Base-by-base conservation (phyloP, 257 asterid species). In the Gentiana macrophylla region DNA sequence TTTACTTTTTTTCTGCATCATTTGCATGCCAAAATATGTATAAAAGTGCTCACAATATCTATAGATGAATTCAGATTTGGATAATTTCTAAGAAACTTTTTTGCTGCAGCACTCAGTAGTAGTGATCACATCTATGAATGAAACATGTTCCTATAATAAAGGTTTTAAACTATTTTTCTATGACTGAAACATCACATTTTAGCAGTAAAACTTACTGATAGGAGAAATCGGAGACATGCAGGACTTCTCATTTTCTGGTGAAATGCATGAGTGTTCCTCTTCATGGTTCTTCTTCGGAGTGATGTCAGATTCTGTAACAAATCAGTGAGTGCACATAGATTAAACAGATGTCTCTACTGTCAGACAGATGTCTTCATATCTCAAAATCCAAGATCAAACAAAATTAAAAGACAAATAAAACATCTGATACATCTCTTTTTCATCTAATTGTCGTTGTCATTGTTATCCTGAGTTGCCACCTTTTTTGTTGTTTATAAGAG, bases 251-350 rank as follows among this genome's bases (percentile, higher is more conserved):
- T 61, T 71, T 70, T 66, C 71, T 67, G 79, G 75, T 45, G 60
- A 73, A 12, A 47, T 33, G 53, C 45, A 60, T 35, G 72, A 45
- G 58, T 53, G 80, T 62, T 78, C 69, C 52, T 62, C 72, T 73
- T 62, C 71, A 77, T 79, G 81, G 35, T 67, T 67, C 62, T 77
- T 80, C 79, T 80, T 84, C 55, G 67, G 53, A 62, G 78, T 74
- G 67, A 80, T 81, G 75, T 64, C 74, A 32, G 82, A 70, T 71
- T 84, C 95, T 89, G 86, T 72, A 56, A 65, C 59, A 67, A 63
- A 62, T 15, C 50, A 65, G 50, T 60, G 61, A 43, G 59, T 64
- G 5, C 55, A n/a, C 35, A 55, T 50, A 54, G 38, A 45, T 59
- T 12, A 55, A 49, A 48, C n/a, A 49, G 32, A 57, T 36, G 24